Base-by-base conservation (phyloP, 306 rosid species). In the Ammopiptanthus mongolicus region DNA sequence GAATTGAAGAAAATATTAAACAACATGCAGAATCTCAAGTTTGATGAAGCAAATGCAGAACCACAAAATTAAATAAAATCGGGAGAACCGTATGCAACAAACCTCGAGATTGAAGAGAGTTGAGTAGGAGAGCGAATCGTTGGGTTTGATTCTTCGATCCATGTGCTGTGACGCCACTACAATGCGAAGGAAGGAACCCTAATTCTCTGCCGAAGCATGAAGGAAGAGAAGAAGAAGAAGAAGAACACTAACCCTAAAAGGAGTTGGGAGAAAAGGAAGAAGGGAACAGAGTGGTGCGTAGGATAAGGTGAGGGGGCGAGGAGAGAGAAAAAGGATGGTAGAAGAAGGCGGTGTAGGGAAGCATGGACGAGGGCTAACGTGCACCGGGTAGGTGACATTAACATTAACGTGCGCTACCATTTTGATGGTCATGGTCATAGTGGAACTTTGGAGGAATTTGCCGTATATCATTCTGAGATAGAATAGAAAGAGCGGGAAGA, bases 91-190 rank as follows among this genome's bases (percentile, higher is more conserved):
- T 10, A 65, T 21, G 31, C 13, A 6, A 55, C 67, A 15, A 67
- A 93, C 98, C 97, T 93, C 96, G 23, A 91, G 97, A 77, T 91
- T 89, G 86, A 93, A 91, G 71, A 91, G 97, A 55, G 71, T 86
- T 61, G 96, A 86, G 86, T 86, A 92, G 34, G 86, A 74, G 64
- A 69, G 75, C 33, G 87, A 76, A 18, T 92, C 92, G 69, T 84
- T 90, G 83, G 96, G 60, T 74, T 80, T 90, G 74, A 84, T 71
- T 69, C 84, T 71, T 82, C 81, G 90, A 80, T 88, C 97, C 97
- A 90, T 92, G 87, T n/a, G 83, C 52, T 48, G 71, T 5, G 52
- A 42, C 1, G 44, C 18, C 9, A 76, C 56, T 67, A 78, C 21
- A 65, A 73, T 33, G 78, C 12, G 79, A 76, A 68, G 13, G 53